Conservation (phyloP, 805 yeast genomes). For the Teunomyces cretensis region DNA sequence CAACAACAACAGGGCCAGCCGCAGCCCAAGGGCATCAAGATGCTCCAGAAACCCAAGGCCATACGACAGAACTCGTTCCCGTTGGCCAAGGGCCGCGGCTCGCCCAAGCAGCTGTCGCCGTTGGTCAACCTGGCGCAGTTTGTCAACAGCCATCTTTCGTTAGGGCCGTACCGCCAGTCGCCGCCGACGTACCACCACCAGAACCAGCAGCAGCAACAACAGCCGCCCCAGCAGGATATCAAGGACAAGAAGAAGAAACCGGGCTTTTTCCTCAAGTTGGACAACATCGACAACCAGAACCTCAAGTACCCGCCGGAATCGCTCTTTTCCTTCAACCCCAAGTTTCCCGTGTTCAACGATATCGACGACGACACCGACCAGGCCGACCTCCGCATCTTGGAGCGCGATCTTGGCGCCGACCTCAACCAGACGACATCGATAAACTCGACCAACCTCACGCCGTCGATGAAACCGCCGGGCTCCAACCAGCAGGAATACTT, state of each 20-base stretch:
- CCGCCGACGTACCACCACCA: no score
- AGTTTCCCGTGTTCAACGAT: constrained; percentile 11
- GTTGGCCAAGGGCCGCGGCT: constrained; percentile 1
- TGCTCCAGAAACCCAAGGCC: constrained; percentile 9
- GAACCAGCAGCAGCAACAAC: background rate
- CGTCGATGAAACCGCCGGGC: constrained; percentile 34
- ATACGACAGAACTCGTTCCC: constrained; percentile 17
- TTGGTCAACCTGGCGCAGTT: background rate
- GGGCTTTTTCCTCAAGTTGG: constrained; percentile 12
- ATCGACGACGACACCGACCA: constrained; percentile 10
- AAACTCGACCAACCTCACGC: constrained; percentile 23
- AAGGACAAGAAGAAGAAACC: constrained; percentile 7
- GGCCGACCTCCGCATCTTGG: constrained; percentile 12
- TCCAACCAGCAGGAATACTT: constrained; percentile 16
- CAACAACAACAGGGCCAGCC: background rate
- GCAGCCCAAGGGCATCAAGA: constrained; percentile 7
- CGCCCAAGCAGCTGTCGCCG: constrained; percentile 3
- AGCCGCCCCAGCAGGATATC: background rate
- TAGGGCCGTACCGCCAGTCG: no score
- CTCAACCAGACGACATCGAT: constrained; percentile 9
- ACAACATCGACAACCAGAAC: constrained; percentile 10
- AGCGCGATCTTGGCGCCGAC: constrained; percentile 16
- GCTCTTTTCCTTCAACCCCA: constrained; percentile 10
- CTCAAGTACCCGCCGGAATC: background rate
- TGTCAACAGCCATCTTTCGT: no score